Conservation (phyloP, 352 stramenopile species). For the Pythium sukuiense region DNA sequence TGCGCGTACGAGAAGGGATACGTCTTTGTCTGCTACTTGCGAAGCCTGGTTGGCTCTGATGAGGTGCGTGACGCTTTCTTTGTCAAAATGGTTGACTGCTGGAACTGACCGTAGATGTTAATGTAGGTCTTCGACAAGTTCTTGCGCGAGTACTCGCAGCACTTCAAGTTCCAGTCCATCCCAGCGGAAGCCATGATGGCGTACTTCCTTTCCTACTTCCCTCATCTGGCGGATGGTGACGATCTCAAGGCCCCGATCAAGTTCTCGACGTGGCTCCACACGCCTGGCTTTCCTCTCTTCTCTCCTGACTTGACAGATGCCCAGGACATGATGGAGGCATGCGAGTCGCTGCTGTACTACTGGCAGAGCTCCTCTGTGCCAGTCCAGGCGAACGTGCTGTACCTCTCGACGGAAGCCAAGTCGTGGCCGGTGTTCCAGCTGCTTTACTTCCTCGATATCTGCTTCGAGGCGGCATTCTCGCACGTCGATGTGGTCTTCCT, state of each 20-base stretch:
- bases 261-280: constrained; percentile 70
- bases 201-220: constrained; percentile 73
- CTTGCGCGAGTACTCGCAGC: constrained; percentile 58
- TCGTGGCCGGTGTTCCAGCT: constrained; percentile 56
- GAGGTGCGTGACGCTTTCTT: constrained; percentile 27
- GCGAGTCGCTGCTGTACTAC: constrained; percentile 63
- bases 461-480: constrained; percentile 45
- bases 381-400: constrained; percentile 63
- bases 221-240: constrained; percentile 44
- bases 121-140: constrained; percentile 66
- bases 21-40: constrained; percentile 74
- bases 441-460: constrained; percentile 75
- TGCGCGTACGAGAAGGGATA: constrained; percentile 85
- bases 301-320: constrained; percentile 63
- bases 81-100: not conserved
- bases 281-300: constrained; percentile 57
- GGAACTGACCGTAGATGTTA: not conserved
- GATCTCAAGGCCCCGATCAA: constrained; percentile 64
- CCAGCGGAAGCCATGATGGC: constrained; percentile 65
- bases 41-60: constrained; percentile 63
- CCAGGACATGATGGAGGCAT: constrained; percentile 67
- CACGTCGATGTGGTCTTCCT: constrained; percentile 42
- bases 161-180: constrained; percentile 79
- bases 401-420: constrained; percentile 59
- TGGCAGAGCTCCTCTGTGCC: constrained; percentile 51